Conservation (phyloP, 2,329 filamentous ascomycete genomes). For the Aspergillus sp. region DNA sequence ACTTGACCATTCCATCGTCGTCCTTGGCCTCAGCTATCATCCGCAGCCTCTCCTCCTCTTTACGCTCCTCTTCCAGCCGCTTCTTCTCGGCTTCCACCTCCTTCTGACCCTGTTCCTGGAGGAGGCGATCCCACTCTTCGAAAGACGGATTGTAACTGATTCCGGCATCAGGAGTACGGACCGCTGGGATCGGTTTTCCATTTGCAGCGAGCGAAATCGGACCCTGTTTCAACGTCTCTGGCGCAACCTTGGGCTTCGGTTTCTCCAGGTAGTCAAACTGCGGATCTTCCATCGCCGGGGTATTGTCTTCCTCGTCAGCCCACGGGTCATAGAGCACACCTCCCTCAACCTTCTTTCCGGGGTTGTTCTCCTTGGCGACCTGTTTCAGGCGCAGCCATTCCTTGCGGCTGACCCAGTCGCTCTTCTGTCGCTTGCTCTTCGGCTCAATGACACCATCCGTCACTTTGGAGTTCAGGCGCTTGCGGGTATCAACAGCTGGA, state of each 20-base stretch:
- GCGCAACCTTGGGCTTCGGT: slow-evolving; percentile 65
- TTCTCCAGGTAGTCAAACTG: slow-evolving; percentile 66
- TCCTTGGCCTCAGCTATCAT: slow-evolving; percentile 70
- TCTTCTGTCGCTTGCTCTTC: slow-evolving; percentile 69
- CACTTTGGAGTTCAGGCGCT: slow-evolving; percentile 68
- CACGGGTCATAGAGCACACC: slow-evolving; percentile 72
- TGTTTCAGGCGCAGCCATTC: slow-evolving; percentile 75
- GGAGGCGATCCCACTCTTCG: slow-evolving; percentile 75
- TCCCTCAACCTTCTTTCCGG: slow-evolving; percentile 55
- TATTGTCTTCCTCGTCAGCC: slow-evolving; percentile 52
- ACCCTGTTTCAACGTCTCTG: slow-evolving; percentile 69
- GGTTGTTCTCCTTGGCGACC: slow-evolving; percentile 66
- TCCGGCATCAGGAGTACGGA: slow-evolving; percentile 74
- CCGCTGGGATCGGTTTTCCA: slow-evolving; percentile 75
- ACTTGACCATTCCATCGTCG: slow-evolving; percentile 70
- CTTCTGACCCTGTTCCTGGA: slow-evolving; percentile 72
- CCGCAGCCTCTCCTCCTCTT: slow-evolving; percentile 65
- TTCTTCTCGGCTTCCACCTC: slow-evolving; percentile 76
- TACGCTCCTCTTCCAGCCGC: slow-evolving; percentile 64
- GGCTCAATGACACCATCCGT: slow-evolving; percentile 68
- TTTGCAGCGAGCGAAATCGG: slow-evolving; percentile 80
- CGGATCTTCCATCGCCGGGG: slow-evolving; percentile 44
- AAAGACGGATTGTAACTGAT: slow-evolving; percentile 92
- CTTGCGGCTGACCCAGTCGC: slow-evolving; percentile 77
- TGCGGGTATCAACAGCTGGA: slow-evolving; percentile 73